Conservation (phyloP, 2,329 filamentous ascomycete species). For the Camillea tinctor region DNA sequence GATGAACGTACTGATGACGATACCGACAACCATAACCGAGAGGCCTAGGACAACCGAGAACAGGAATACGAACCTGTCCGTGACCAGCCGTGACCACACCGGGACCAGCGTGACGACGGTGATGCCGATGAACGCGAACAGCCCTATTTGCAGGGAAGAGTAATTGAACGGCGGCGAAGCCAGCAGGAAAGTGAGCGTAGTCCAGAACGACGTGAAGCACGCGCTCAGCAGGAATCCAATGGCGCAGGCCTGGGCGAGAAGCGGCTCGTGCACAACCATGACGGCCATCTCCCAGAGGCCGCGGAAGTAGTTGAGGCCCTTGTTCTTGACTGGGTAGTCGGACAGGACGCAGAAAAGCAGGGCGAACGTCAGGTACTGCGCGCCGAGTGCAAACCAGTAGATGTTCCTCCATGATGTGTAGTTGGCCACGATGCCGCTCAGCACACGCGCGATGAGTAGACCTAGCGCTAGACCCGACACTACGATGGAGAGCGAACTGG, state of each 20-base stretch:
- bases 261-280: slow-evolving; percentile 57
- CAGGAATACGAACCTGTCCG: slow-evolving; percentile 67
- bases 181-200: slow-evolving; percentile 76
- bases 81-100: slow-evolving; percentile 66
- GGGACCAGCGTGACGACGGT: slow-evolving; percentile 66
- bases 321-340: slow-evolving; percentile 66
- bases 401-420: slow-evolving; percentile 65
- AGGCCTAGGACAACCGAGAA: slow-evolving; percentile 66
- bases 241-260: slow-evolving; percentile 61
- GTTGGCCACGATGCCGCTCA: slow-evolving; percentile 66
- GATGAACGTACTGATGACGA: slow-evolving; percentile 66
- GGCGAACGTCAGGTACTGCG: slow-evolving; percentile 62
- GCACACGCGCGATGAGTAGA: slow-evolving; percentile 64
- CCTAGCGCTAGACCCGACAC: slow-evolving; percentile 65
- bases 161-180: slow-evolving; percentile 69
- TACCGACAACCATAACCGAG: slow-evolving; percentile 56
- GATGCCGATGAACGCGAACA: slow-evolving; percentile 78
- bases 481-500: slow-evolving; percentile 63
- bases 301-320: slow-evolving; percentile 56
- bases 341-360: slow-evolving; percentile 67
- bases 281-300: slow-evolving; percentile 59
- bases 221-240: slow-evolving; percentile 40
- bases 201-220: slow-evolving; percentile 66
- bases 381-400: slow-evolving; percentile 64
- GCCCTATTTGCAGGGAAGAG: slow-evolving; percentile 65